Base-by-base conservation (phyloP, 352 stramenopile species). In the Bremia lactucae region DNA sequence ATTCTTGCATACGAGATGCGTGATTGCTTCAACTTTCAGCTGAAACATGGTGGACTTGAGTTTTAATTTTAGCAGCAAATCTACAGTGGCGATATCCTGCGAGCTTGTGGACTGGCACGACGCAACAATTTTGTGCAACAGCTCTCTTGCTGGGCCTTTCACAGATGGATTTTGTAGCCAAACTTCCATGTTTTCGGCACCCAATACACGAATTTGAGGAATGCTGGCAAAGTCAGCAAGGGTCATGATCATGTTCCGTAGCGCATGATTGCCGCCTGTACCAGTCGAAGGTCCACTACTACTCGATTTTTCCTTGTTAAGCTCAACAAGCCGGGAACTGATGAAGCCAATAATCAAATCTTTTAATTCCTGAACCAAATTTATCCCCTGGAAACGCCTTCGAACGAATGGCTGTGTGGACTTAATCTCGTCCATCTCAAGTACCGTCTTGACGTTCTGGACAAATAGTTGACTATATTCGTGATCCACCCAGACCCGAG, bases 11-110 rank as follows among this genome's bases (percentile, higher is more conserved):
- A 93, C 77, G 9, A 93, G 61, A 47, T 86, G 72, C 5, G 75
- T 84, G 24, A 93, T 75, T 0, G 73, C 78, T 56, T 93, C 80
- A 16, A 89, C 75, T 42, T 90, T 89, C 4, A 88, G 56, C 40
- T 93, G 80, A 23, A 93, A 90, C 73, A 89, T 89, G 6, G 77
- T 87, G 5, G 80, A 85, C 58, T 93, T 93, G 8, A 89, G 63
- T 49, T 88, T 88, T 40, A 93, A 55, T 41, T 88, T 93, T 1
- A 93, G 52, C 10, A 93, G 35, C 21, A 81, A 20, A 40, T 93
- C 75, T 4, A 87, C 77, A 0, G 72, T 83, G 3, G 68, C 40
- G 18, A 86, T 51, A 42, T 90, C 77, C 0, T 68, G 31, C 1
- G 59, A 35, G 19, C 80, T 70, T 11, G 73, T 72, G 1, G 77